Conservation (phyloP, 2,329 filamentous ascomycete species). For the Nemania sp. region DNA sequence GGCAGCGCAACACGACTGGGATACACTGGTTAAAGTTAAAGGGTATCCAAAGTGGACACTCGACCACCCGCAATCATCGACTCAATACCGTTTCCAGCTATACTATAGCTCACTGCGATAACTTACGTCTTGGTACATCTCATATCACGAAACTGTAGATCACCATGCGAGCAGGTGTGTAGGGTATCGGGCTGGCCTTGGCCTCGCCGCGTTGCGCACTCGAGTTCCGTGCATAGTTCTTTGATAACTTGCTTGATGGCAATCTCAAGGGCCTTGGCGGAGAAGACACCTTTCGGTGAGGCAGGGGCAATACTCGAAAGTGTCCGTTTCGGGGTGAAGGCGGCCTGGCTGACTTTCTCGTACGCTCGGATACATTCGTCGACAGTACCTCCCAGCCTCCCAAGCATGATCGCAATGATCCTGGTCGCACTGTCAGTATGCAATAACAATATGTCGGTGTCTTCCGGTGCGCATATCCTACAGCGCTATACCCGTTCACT, state of each 20-base stretch:
- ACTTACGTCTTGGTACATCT: conserved; percentile 37
- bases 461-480: no score
- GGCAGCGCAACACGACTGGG: no score
- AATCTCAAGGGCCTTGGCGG: conserved; percentile 33
- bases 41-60: no score
- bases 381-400: conserved; percentile 34
- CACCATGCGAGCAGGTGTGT: conserved; percentile 31
- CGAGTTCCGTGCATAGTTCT: conserved; percentile 20
- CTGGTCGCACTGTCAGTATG: conserved; percentile 20
- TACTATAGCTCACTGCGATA: no score
- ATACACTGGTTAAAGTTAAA: no score
- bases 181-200: conserved; percentile 7
- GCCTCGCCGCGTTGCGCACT: conserved; percentile 26
- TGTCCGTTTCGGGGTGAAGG: conserved; percentile 33
- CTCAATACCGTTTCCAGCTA: no score
- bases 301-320: conserved; percentile 17
- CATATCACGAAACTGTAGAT: conserved; percentile 30
- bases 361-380: conserved; percentile 35
- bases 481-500: no score
- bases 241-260: conserved; percentile 28
- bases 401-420: conserved; percentile 40
- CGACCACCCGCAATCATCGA: no score
- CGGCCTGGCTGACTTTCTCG: conserved; percentile 22
- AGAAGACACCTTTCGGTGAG: conserved; percentile 32
- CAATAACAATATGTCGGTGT: neutral